A percentile compares a stretch with the other conserved stretches of the same genome.
Evolutionary conservation across 225 moss, liverwort and hornwort genomes (phyloP).

Genomic region (Antitrichia curtipendula): DNA sequence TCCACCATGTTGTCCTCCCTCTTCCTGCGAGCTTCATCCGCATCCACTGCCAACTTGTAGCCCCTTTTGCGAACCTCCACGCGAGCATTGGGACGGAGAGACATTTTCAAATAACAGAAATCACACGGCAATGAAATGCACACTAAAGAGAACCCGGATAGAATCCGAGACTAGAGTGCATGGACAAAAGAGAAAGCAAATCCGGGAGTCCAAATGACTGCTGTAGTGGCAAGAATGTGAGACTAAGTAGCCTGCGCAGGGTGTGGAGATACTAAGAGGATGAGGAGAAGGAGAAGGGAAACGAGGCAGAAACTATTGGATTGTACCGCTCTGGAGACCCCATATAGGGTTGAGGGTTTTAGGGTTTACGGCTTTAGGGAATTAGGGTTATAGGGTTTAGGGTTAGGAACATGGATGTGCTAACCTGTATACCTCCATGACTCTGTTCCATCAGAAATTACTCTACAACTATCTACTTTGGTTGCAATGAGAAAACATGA

Average conservation of each 20-base stretch:
- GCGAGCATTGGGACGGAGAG: slow-evolving; percentile 84
- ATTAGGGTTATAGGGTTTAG: background rate
- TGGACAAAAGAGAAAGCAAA: background rate
- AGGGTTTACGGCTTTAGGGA: background rate
- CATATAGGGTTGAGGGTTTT: background rate
- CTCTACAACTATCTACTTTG: background rate
- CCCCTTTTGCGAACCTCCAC: slow-evolving; percentile 93
- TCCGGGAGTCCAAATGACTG: background rate
- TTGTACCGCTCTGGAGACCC: background rate
- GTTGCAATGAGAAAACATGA: too few relatives aligned
- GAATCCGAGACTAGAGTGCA: background rate
- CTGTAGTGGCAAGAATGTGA: too few relatives aligned
- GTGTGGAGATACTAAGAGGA: background rate
- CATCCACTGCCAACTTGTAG: slow-evolving; percentile 94
- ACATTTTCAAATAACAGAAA: slow-evolving; percentile 3
- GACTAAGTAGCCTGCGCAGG: background rate
- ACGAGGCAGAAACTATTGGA: background rate
- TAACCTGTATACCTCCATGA: too few relatives aligned
- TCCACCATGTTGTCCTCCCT: slow-evolving; percentile 97
- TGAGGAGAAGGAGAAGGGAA: too few relatives aligned
- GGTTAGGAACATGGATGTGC: background rate
- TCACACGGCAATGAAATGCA: too few relatives aligned
- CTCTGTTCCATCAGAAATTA: background rate
- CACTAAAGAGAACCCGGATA: background rate
- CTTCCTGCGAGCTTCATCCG: slow-evolving; percentile 95